Evolutionary conservation across 1,139 yeast species (phyloP), one percentile per base, ranked within the genome.

Genomic region (Komagataea norvegica): DNA sequence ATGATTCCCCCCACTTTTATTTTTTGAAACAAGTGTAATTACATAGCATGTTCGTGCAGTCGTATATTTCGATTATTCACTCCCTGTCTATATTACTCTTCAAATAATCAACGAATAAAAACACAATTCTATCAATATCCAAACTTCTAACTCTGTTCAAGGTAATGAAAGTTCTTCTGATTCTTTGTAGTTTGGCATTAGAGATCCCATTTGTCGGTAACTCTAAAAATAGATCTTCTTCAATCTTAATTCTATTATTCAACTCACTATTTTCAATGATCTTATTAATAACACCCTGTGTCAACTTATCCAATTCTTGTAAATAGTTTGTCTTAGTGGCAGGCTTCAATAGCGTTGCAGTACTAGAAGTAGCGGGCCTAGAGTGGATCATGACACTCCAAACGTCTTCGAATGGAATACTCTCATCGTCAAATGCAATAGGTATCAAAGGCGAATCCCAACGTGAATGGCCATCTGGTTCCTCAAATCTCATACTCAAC

Each of bases 391-490:
- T 57, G 0, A 81, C 74, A 40, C 76, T 75, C 89, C 93, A 85
- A 4, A 88, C 71, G 17, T 77, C 84, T 5, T 80, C 81, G 10
- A 76, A 60, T 1, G 89, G 87, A 11, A 84, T 52, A 6, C 64
- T 58, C n/a, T 63, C 65, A 42, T 79, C 79, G 32, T 75, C 79
- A 30, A 78, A 72, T 3, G 79, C 72, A 1, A 86, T 60, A 0
- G 86, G 77, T 57, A 87, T 82, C 45, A 89, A 63, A 3, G 99
- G 99, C 5, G 95, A 78, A 57, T 91, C 99, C 98, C 98, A 91
- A 43, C 96, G 67, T 26, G 82, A 76, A 55, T 76, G 74, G 16
- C 79, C 79, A 53, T 86, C 84, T 1, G 99, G 99, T 57, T 91
- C 98, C 59, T 91, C 98, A 55, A 81, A 93, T 46, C 98, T 62